phyloP scores from a whole-genome alignment of 2,329 filamentous ascomycete species.

The Byssoonygena ceratinophila region DNA sequence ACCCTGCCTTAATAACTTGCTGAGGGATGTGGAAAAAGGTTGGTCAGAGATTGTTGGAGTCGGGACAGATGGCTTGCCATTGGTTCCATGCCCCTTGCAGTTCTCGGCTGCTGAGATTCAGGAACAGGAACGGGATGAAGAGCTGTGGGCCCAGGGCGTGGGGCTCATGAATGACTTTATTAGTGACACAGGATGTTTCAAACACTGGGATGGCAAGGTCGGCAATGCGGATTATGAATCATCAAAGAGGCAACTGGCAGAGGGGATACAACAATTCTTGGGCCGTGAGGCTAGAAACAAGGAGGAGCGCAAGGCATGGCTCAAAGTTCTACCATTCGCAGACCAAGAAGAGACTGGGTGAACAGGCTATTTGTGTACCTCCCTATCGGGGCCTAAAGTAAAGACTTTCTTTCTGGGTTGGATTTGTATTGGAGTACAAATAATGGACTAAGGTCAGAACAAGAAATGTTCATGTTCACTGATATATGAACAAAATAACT shows the following conservation, averaged over 20 bases:
- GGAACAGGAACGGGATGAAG: constrained; percentile 19
- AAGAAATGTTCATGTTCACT: too few species aligned
- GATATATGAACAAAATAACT: too few species aligned
- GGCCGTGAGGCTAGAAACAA: constrained; percentile 21
- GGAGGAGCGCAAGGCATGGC: constrained; percentile 19
- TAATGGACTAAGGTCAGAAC: too few species aligned
- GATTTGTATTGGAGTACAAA: too few species aligned
- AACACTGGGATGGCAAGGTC: constrained; percentile 23
- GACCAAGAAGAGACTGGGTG: not conserved
- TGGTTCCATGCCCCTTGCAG: constrained; percentile 17
- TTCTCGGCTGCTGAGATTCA: constrained; percentile 17
- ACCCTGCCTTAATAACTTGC: constrained; percentile 17
- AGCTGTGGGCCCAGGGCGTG: constrained; percentile 21
- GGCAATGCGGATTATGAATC: constrained; percentile 18
- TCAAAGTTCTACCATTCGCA: constrained; percentile 18
- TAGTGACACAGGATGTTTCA: constrained; percentile 21
- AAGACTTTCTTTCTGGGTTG: constrained; percentile 17
- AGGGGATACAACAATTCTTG: constrained; percentile 20
- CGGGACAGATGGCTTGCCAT: constrained; percentile 9
- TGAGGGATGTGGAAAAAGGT: constrained; percentile 19
- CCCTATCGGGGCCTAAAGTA: not conserved
- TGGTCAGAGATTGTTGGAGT: constrained; percentile 18
- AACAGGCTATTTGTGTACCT: not conserved
- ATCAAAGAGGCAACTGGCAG: constrained; percentile 19
- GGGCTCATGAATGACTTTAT: constrained; percentile 21